phyloP scores from a whole-genome alignment of 257 asterid species.

The Przewalskia tangutica region DNA sequence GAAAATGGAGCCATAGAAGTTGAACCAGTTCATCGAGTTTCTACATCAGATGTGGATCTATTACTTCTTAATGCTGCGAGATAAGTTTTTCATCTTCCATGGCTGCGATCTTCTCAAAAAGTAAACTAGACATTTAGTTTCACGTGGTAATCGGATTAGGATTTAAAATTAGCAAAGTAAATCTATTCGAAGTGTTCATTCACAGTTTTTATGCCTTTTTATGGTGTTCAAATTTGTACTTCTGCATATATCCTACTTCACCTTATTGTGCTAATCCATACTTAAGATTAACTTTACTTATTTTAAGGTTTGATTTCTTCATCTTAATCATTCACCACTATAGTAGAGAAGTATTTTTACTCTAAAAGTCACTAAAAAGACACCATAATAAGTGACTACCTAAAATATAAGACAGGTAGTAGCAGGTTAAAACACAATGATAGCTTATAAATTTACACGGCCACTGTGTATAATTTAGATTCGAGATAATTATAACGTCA shows the following conservation, averaged over 20 bases:
- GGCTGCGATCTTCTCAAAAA: not conserved
- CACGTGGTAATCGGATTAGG: too few relatives aligned
- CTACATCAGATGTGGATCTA: not conserved
- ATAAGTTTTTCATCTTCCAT: not conserved
- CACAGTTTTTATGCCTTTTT: not conserved
- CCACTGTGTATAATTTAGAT: not conserved
- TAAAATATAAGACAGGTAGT: not conserved
- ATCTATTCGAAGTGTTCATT: too few relatives aligned
- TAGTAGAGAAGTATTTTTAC: not conserved
- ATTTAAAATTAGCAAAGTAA: too few relatives aligned
- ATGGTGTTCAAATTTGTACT: not conserved
- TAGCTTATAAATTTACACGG: not conserved
- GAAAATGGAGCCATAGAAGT: not conserved
- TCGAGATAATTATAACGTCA: not conserved
- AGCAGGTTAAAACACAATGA: not conserved
- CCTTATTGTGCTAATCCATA: not conserved
- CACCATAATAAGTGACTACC: not conserved
- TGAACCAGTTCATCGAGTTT: slow-evolving; percentile 1
- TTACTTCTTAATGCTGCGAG: slow-evolving; percentile 1
- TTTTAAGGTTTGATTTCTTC: not conserved
- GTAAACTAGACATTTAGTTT: not conserved
- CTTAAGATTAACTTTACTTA: not conserved
- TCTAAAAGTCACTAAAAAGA: not conserved
- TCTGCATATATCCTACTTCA: not conserved
- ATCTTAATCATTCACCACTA: not conserved